Base-by-base conservation (phyloP, 2,329 filamentous ascomycete species). In the Nothopassalora personata region DNA sequence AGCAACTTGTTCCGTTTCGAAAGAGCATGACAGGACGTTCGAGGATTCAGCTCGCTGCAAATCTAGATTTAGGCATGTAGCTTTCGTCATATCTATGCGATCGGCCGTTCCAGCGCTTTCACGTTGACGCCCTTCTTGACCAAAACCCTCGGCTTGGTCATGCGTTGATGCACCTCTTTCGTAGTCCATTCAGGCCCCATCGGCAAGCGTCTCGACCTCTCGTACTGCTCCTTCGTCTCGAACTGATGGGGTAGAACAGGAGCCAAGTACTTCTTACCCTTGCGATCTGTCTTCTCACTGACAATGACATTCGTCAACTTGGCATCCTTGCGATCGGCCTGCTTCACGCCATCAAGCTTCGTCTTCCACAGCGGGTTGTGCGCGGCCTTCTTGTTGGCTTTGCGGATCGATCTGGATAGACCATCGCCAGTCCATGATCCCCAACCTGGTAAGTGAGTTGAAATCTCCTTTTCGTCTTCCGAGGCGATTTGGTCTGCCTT, bases 151-250 rank as follows among this genome's bases (percentile, higher is more conserved):
- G 94, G 94, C 82, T 93, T 96, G 60, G 89, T 96, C 61, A 84
- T 84, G 67, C 88, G 85, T 79, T 97, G 92, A 82, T 94, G 94
- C 13, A 89, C 91, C 78, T 91, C 86, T 83, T 96, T 97, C n/a
- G 93, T 97, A 67, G 87, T 86, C 92, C 93, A 99, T 75, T 99
- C 93, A 15, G 89, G 90, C 1, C 94, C 94, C 61, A 97, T 85
- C 1, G 94, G 94, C 66, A 97, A 77, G 47, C 93, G 82, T 59
- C 97, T 79, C 64, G 88, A 89, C 53, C 93, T 81, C 80, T 99
- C 94, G 76, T 97, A 97, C 79, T 97, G 91, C 70, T 89, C 83
- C 66, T 82, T 83, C 30, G 83, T 90, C 80, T 97, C 93, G 74
- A 91, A 97, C n/a, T 86, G 87, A 75, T 95, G 90, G 53, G 94